Conservation (phyloP, 345 rosid species). For the Arabis hirsuta region DNA sequence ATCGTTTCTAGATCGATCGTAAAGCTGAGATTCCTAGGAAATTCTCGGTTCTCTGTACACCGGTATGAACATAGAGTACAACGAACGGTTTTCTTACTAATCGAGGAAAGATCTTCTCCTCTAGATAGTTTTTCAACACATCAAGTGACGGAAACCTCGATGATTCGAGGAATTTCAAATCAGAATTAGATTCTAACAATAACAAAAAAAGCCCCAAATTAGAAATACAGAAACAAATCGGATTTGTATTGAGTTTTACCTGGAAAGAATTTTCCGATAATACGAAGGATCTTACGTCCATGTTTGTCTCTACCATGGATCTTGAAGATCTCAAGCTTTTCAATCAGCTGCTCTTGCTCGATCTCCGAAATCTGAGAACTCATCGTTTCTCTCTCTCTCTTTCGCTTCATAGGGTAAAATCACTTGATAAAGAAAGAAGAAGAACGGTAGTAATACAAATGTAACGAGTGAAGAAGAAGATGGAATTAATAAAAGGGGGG, state of each 20-base stretch:
- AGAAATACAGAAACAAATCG: no score
- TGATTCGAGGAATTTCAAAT: conserved; percentile 20
- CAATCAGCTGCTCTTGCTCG: conserved; percentile 52
- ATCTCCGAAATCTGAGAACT: conserved; percentile 44
- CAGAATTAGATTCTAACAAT: background rate
- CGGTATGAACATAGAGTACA: conserved; percentile 69
- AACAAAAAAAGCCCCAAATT: no score
- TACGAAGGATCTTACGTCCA: conserved; percentile 68
- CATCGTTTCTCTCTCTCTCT: conserved; percentile 17
- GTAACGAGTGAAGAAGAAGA: conserved; percentile 19
- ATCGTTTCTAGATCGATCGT: conserved; percentile 70
- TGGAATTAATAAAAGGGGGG: conserved; percentile 7
- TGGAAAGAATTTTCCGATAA: conserved; percentile 63
- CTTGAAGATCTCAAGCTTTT: conserved; percentile 65
- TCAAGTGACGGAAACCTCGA: conserved; percentile 57
- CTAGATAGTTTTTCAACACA: conserved; percentile 58
- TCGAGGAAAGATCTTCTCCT: conserved; percentile 58
- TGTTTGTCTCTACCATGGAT: conserved; percentile 76
- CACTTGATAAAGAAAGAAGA: background rate
- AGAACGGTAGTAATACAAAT: background rate
- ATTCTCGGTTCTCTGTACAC: conserved; percentile 68
- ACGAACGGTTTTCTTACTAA: conserved; percentile 60
- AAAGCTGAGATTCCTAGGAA: conserved; percentile 69
- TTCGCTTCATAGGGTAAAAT: conserved; percentile 9
- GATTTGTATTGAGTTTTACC: conserved; percentile 41